Percentiles rank a stretch among this genome's conserved stretches.
Evolutionary conservation across 768 basidiomycete species (phyloP).

Genomic region (Tricholomella constricta): DNA sequence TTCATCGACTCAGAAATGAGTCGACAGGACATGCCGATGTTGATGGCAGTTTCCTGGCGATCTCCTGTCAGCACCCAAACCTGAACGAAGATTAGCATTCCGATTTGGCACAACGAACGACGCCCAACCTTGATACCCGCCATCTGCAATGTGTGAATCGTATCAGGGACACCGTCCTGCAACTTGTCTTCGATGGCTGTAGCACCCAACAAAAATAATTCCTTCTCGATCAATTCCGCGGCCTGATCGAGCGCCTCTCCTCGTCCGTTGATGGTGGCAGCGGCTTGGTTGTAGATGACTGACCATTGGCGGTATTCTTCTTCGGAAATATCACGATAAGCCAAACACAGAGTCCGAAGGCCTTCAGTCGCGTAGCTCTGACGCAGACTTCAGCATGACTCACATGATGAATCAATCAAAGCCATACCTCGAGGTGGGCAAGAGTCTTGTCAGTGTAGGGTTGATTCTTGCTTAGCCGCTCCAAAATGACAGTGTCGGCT

Average conservation of each 20-base stretch:
- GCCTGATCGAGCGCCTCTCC: constrained; percentile 93
- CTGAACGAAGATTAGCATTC: constrained; percentile 34
- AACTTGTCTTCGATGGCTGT: constrained; percentile 99
- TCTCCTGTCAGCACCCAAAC: constrained; percentile 99
- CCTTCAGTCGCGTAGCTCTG: constrained; percentile 98
- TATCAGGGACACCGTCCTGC: constrained; percentile 97
- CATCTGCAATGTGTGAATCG: constrained; percentile 96
- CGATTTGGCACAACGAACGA: background rate
- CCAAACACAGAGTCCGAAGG: constrained; percentile 93
- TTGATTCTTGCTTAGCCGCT: constrained; percentile 86
- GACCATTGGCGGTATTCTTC: constrained; percentile 92
- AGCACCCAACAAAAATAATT: constrained; percentile 90
- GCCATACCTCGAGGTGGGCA: constrained; percentile 81
- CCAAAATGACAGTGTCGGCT: constrained; percentile 96
- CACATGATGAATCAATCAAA: background rate
- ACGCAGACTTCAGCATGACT: constrained; percentile 7
- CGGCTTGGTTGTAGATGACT: constrained; percentile 86
- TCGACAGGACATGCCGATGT: constrained; percentile 97
- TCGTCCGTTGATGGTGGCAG: constrained; percentile 92
- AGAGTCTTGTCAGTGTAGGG: constrained; percentile 84
- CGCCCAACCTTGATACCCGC: constrained; percentile 87
- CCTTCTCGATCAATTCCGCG: constrained; percentile 94
- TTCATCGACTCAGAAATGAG: constrained; percentile 99
- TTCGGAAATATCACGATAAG: constrained; percentile 89
- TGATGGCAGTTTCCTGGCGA: constrained; percentile 98